Percentiles rank a stretch among this genome's conserved stretches.
phyloP scores from a whole-genome alignment of 495 filamentous ascomycete species.

The Tuber aestivum region DNA sequence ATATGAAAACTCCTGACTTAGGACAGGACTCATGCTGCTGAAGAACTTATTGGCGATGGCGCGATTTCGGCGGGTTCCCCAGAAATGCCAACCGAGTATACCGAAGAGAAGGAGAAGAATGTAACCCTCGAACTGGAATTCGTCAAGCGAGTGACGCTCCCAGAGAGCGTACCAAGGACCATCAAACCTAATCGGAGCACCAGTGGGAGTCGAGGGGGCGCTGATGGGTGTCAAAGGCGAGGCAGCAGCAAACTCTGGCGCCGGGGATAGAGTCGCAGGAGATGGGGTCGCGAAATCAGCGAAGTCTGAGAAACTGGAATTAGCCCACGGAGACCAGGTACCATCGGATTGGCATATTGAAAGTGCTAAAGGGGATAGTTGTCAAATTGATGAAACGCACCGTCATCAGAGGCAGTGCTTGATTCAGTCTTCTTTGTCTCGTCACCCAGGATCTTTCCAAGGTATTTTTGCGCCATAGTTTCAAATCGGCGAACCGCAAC shows the following conservation, averaged over 20 bases:
- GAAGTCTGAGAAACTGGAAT: constrained; percentile 45
- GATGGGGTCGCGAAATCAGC: constrained; percentile 49
- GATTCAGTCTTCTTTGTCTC: constrained; percentile 30
- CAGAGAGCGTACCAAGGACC: constrained; percentile 89
- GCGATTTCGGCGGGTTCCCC: constrained; percentile 75
- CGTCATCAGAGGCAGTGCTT: constrained; percentile 25
- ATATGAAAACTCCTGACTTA: constrained; percentile 78
- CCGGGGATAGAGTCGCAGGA: constrained; percentile 34
- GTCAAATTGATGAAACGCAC: constrained; percentile 16
- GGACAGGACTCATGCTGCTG: constrained; percentile 59
- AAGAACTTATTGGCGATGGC: constrained; percentile 76
- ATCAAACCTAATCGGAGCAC: constrained; percentile 5
- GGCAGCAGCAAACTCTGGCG: constrained; percentile 44
- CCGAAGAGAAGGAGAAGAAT: constrained; percentile 68
- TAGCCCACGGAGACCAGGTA: constrained; percentile 3
- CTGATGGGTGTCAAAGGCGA: constrained; percentile 50
- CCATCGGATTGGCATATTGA: constrained; percentile 24
- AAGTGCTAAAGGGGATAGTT: constrained; percentile 3
- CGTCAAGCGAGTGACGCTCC: constrained; percentile 71
- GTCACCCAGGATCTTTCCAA: constrained; percentile 30
- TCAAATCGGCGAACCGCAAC: constrained; percentile 14
- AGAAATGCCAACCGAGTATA: constrained; percentile 70
- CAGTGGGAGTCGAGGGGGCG: constrained; percentile 57
- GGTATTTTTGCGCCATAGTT: constrained; percentile 32
- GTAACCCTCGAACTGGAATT: constrained; percentile 83